These are phyloP conservation scores for Aphanomyces invadans DNA, from an alignment of 352 stramenopile genomes.

Conservation along the genomic window DNA sequence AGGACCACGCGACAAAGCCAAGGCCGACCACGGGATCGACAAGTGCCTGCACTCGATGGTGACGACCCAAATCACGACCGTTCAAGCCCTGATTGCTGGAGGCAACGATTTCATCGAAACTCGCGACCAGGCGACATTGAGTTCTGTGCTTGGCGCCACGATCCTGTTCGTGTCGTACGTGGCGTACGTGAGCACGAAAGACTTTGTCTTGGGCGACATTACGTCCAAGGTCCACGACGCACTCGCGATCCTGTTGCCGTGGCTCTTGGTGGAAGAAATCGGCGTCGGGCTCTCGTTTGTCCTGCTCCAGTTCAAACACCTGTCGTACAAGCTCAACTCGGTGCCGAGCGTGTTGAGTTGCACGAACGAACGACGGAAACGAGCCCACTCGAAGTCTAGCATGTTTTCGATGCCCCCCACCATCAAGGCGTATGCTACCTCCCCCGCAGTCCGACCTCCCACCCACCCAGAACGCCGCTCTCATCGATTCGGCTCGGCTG, in stretches of 20 bases:
- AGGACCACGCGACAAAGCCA: neutral
- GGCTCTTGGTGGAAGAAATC: neutral
- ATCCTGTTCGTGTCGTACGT: neutral
- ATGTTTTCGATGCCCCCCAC: neutral
- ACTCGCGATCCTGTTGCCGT: neutral
- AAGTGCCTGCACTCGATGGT: neutral
- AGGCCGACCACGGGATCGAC: neutral
- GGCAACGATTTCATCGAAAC: neutral
- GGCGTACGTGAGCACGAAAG: neutral
- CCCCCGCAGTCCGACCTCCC: neutral
- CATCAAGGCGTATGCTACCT: neutral
- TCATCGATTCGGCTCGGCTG: too few species aligned
- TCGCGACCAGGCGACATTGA: neutral
- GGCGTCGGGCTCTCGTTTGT: neutral
- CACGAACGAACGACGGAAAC: neutral
- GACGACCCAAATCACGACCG: neutral
- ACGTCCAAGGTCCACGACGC: slow-evolving; percentile 1
- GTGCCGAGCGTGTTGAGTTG: neutral
- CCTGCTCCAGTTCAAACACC: neutral
- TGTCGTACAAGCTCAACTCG: neutral
- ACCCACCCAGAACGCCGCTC: too few species aligned
- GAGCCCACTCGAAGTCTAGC: neutral
- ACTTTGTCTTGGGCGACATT: neutral
- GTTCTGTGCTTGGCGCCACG: neutral
- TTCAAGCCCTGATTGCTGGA: neutral